Evolutionary conservation across 2,329 filamentous ascomycete genomes (phyloP), one percentile per base, ranked within the genome.

Genomic region (Xylaria polymorpha): DNA sequence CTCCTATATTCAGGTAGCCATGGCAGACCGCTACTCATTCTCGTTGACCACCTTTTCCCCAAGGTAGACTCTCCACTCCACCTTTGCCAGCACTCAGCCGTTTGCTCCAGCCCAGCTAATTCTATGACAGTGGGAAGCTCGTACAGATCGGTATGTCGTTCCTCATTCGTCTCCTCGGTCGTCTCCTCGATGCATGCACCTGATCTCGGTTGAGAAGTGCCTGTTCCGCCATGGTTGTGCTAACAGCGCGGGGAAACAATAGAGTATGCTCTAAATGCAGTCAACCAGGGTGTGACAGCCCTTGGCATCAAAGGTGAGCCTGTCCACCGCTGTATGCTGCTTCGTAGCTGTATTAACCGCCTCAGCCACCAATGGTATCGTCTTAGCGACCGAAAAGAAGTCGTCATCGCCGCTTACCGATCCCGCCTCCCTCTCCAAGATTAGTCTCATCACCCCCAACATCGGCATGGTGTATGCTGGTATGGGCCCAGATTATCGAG

Each of bases 391-490:
- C 73, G 96, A 99, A 85, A 99, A 99, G 90, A 99, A 99, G 85
- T 98, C 95, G 53, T 98, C 95, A 44, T 98, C 96, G 59, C 94
- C 96, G 62, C 92, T 99, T 78, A 95, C 97, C 86, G 96, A 99
- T 81, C 91, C 96, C 77, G 90, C 92, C 77, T 98, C 96, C 48
- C 91, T 97, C 74, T 96, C 94, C 78, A 99, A 99, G 87, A 93
- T 99, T 85, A 97, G 94, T 81, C 90, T 97, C 81, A 94, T 99
- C 85, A 99, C 96, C 57, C 96, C 96, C 78, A 96, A 99, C 87
- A 98, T 99, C 82, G 96, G 96, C 81, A 98, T 98, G 93, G 96
- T 99, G 78, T 99, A 99, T 85, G 94, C 94, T 61, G 96, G 96
- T 80, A 99, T 99, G 96, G 95, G 96, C 37, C 96, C 96, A 69